Percentiles rank a stretch among this genome's conserved stretches.
phyloP scores from a whole-genome alignment of 148 eudicot species.

The Arctostaphylos glauca region DNA sequence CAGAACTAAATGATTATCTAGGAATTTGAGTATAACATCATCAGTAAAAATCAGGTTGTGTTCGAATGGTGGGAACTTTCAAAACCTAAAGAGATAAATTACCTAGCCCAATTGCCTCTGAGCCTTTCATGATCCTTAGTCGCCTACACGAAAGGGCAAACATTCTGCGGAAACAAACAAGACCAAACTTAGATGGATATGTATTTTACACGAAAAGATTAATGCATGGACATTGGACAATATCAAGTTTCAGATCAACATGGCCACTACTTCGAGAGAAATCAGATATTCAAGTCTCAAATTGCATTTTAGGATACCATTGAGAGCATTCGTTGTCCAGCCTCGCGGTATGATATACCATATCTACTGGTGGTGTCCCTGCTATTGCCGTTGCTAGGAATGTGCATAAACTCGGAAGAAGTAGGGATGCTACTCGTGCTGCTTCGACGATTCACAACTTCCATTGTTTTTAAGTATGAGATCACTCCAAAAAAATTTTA shows the following conservation, averaged over 20 bases:
- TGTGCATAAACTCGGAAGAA: no score
- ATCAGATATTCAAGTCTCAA: neutral
- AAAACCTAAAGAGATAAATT: neutral
- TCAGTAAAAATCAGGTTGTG: neutral
- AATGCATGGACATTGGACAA: neutral
- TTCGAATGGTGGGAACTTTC: neutral
- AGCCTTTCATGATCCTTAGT: conserved; percentile 62
- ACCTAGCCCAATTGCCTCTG: conserved; percentile 63
- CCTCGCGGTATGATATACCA: no score
- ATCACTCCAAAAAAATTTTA: neutral
- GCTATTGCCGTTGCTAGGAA: no score
- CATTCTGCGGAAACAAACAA: conserved; percentile 31
- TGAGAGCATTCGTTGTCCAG: neutral
- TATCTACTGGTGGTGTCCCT: no score
- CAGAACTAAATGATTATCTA: neutral
- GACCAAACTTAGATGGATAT: neutral
- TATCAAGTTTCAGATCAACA: neutral
- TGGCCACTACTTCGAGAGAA: neutral
- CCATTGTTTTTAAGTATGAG: neutral
- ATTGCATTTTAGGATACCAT: neutral
- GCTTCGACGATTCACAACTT: neutral
- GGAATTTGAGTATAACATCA: neutral
- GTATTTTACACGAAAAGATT: neutral
- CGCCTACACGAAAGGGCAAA: conserved; percentile 47
- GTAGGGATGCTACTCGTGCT: no score